These are phyloP conservation scores for Pestalotiopsis sp. DNA, from an alignment of 2,329 filamentous ascomycete genomes.

Conservation along the genomic window DNA sequence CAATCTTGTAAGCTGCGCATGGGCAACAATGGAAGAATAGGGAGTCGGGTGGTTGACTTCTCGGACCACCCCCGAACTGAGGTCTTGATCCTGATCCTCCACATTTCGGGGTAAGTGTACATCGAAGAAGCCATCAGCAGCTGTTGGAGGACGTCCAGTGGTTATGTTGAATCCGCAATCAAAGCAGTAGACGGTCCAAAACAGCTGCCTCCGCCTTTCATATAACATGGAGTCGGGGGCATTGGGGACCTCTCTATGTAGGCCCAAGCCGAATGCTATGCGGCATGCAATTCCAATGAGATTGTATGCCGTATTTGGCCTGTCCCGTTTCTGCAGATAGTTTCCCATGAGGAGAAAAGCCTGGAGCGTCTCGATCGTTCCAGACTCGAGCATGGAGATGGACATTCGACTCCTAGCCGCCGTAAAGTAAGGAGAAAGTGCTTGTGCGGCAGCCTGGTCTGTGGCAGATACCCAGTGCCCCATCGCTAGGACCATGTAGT, in stretches of 20 bases:
- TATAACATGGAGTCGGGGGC: constrained; percentile 34
- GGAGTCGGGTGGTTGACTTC: constrained; percentile 39
- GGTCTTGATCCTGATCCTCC: constrained; percentile 33
- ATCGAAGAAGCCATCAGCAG: constrained; percentile 43
- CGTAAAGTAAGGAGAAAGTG: constrained; percentile 24
- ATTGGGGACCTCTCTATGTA: constrained; percentile 47
- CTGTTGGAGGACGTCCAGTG: constrained; percentile 45
- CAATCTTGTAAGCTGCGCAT: constrained; percentile 41
- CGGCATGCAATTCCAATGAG: constrained; percentile 52
- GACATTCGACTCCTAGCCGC: constrained; percentile 37
- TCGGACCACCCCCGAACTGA: constrained; percentile 18
- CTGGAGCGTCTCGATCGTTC: constrained; percentile 47
- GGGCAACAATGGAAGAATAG: constrained; percentile 41
- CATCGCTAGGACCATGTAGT: constrained; percentile 38
- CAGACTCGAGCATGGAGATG: constrained; percentile 45
- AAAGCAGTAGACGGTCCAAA: constrained; percentile 45
- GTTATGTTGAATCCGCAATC: constrained; percentile 51
- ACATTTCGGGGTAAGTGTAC: constrained; percentile 45
- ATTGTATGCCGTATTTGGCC: constrained; percentile 55
- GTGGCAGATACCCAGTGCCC: constrained; percentile 37
- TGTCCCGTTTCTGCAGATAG: constrained; percentile 53
- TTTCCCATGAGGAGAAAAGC: constrained; percentile 46
- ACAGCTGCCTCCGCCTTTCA: constrained; percentile 38
- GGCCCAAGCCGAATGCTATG: constrained; percentile 51
- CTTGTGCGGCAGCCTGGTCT: background rate